phyloP scores from a whole-genome alignment of 352 stramenopile genomes.

The Phytophthora sp. region DNA sequence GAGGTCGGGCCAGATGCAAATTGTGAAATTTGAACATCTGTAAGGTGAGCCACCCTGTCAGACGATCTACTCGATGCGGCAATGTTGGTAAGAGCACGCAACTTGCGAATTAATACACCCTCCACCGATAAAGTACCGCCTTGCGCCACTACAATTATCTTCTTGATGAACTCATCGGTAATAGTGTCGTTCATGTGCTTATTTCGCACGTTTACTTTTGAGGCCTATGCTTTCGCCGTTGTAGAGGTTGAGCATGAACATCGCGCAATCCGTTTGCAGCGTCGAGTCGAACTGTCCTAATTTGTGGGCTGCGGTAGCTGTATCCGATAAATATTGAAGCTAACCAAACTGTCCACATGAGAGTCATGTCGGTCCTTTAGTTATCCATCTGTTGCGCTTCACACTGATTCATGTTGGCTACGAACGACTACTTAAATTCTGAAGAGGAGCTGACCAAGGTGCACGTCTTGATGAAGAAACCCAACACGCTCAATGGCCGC shows the following conservation, averaged over 20 bases:
- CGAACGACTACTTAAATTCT: no score
- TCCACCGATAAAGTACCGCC: conserved; percentile 5
- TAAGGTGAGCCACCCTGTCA: background rate
- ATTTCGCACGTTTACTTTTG: background rate
- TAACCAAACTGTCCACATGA: background rate
- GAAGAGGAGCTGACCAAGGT: no score
- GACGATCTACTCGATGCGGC: background rate
- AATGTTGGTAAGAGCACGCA: conserved; percentile 6
- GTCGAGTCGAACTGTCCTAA: conserved; percentile 12
- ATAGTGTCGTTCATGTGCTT: background rate
- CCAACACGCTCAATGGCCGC: no score
- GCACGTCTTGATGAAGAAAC: no score
- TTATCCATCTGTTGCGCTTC: no score
- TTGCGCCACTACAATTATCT: background rate
- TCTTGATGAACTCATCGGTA: background rate
- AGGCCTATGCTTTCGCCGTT: conserved; percentile 1
- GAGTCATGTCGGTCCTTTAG: no score
- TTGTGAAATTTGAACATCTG: conserved; percentile 4
- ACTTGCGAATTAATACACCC: background rate
- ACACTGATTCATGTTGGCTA: no score
- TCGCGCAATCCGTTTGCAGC: conserved; percentile 5
- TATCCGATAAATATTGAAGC: conserved; percentile 10
- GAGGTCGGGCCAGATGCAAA: no score
- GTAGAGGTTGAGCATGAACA: conserved; percentile 3
- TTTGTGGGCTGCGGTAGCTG: conserved; percentile 1